Base-by-base conservation (phyloP, 352 stramenopile species). In the Pythium insidiosum region DNA sequence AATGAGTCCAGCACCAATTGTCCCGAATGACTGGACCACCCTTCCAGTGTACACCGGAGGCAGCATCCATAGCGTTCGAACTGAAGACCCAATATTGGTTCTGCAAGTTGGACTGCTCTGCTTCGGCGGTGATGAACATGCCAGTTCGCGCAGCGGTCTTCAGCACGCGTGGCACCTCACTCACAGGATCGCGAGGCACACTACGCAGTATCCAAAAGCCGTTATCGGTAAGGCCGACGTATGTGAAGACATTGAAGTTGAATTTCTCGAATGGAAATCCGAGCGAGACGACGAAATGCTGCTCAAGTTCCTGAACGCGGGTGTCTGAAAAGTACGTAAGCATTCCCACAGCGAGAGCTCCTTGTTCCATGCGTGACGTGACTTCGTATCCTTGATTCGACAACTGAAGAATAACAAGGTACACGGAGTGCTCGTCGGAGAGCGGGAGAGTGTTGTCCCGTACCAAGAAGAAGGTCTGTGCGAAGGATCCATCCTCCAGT, bases 1-100 rank as follows among this genome's bases (percentile, higher is more conserved):
- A 40, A n/a, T 71, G 66, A 2, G 30, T 25, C 52, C 52, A 59
- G 1, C 46, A 24, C 53, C 53, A 61, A 4, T 22, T 26, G n/a
- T 61, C 53, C 21, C 21, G 30, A 3, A 61, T 18, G 3, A 56
- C 20, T n/a, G 39, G 22, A 15, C 31, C 39, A 35, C 39, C 39
- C 13, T 11, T 35, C 39, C 39, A 46, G 6, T 22, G 39, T 11
- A 22, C 19, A 16, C 34, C 31, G 11, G 20, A 19, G 15, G 34
- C 25, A 23, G 34, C 39, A 16, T 38, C 29, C 13, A 56, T 16
- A 7, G 52, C 45, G 12, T 46, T 36, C n/a, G 34, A 13, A 2
- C 18, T 15, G 2, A 61, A n/a, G 4, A 25, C 19, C 52, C 52
- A 61, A 34, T 40, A 31, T 38, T 47, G 16, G 36, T 48, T 61